Base-by-base conservation (phyloP, 2,329 filamentous ascomycete genomes). In the Hirsutella thompsonii region DNA sequence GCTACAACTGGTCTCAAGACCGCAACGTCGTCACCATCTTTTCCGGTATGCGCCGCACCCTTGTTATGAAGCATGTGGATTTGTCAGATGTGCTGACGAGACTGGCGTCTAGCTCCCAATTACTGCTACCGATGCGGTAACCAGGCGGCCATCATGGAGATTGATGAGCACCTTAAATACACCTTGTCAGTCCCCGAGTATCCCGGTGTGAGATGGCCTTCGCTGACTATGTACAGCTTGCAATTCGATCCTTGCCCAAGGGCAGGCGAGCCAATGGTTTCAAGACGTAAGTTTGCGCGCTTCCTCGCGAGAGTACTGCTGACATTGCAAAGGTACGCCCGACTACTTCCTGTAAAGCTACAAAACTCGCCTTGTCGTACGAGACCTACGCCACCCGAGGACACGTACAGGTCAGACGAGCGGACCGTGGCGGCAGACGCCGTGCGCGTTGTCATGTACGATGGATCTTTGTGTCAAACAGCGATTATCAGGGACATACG, bases 71-170 rank as follows among this genome's bases (percentile, higher is more conserved):
- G 20, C 20, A 20, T n/a, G 36, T n/a, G 28, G 30, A 21, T 5
- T 18, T 16, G 30, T 9, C 30, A 32, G 30, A 33, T 16, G 48
- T 20, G 33, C 41, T 46, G 28, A 41, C 46, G 41, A 35, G 42
- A 37, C 20, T 29, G 8, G 9, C 18, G 2, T 32, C 19, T 56
- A 79, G 84, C 84, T 41, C 84, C 84, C 48, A 90, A 90, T 64
- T 98, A 98, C 73, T 98, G 90, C 71, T 96, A 98, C 74, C 79
- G 92, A 62, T 98, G 92, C 60, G 92, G 92, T 59, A 98, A 98
- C 67, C 92, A 96, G 67, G 92, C 92, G 43, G 92, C 92, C n/a
- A 96, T 98, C 63, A 98, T 98, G 92, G 92, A 96, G 67, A 98
- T 98, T 63, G 92, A 96, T 52, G 92, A 98, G 68, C 89, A 96